Percentiles rank a stretch among this genome's conserved stretches.
Evolutionary conservation across 2,329 filamentous ascomycete species (phyloP).

Genomic region (Exophiala bonariae): DNA sequence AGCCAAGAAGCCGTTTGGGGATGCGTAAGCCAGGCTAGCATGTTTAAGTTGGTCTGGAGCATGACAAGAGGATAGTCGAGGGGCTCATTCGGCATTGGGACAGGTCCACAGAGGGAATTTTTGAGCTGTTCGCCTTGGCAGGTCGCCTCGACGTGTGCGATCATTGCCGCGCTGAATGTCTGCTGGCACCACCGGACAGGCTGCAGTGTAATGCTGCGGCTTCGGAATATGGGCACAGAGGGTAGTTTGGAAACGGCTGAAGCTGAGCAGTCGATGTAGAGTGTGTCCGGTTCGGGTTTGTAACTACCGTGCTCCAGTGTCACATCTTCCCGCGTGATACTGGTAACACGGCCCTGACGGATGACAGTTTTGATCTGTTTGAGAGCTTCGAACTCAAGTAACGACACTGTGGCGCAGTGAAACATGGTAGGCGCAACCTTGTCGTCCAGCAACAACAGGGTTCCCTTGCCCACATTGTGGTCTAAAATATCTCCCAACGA

Average conservation of each 20-base stretch:
- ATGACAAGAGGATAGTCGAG: slow-evolving; percentile 1
- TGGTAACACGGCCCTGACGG: slow-evolving; percentile 4
- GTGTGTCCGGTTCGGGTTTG: slow-evolving; percentile 5
- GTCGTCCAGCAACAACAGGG: slow-evolving; percentile 5
- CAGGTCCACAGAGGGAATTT: slow-evolving; percentile 7
- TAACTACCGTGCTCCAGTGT: slow-evolving; percentile 6
- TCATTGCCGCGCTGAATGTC: slow-evolving; percentile 9
- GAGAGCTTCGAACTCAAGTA: slow-evolving; percentile 5
- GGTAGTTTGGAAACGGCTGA: slow-evolving; percentile 1
- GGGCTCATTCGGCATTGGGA: slow-evolving; percentile 5
- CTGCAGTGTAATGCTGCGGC: slow-evolving; percentile 6
- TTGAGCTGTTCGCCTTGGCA: slow-evolving; percentile 10
- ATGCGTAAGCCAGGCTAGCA: slow-evolving; percentile 6
- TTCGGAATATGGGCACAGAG: slow-evolving; percentile 1
- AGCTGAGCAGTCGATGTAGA: slow-evolving; percentile 11
- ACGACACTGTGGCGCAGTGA: slow-evolving; percentile 4
- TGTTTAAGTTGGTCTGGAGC: slow-evolving; percentile 8
- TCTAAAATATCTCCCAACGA: slow-evolving; percentile 6
- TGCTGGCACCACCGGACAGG: slow-evolving; percentile 10
- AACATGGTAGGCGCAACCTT: slow-evolving; percentile 8
- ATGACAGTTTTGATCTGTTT: slow-evolving; percentile 8
- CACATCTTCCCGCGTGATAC: slow-evolving; percentile 4
- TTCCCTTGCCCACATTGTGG: not conserved
- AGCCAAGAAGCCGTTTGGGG: slow-evolving; percentile 5
- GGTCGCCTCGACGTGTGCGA: slow-evolving; percentile 11